Evolutionary conservation across 768 basidiomycete genomes (phyloP).

Genomic region (Amanita pseudoporphyria): DNA sequence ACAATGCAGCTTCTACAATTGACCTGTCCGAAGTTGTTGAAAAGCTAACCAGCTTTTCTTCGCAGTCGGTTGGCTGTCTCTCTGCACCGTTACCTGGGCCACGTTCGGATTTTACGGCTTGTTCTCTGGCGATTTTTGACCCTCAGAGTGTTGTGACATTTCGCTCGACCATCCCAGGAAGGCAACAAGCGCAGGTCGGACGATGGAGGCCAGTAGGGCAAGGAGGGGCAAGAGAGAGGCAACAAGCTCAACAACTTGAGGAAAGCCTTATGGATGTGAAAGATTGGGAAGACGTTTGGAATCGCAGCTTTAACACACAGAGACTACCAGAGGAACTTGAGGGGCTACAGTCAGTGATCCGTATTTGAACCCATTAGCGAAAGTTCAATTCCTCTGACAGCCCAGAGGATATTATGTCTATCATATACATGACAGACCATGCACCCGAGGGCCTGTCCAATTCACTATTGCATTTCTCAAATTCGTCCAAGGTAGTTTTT

Average conservation of each 20-base stretch:
- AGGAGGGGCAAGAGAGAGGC: slow-evolving; percentile 11
- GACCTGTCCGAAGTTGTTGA: slow-evolving; percentile 32
- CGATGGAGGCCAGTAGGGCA: slow-evolving; percentile 57
- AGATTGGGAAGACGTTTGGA: slow-evolving; percentile 46
- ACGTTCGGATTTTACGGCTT: slow-evolving; percentile 26
- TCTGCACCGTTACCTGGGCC: slow-evolving; percentile 36
- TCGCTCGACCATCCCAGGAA: slow-evolving; percentile 54
- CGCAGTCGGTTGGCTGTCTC: slow-evolving; percentile 50
- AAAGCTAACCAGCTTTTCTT: slow-evolving; percentile 28
- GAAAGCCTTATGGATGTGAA: slow-evolving; percentile 8
- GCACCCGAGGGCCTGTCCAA: slow-evolving; percentile 45
- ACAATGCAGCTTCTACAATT: slow-evolving; percentile 24
- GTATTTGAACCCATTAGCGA: neutral
- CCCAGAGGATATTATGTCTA: slow-evolving; percentile 20
- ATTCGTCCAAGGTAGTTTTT: slow-evolving; percentile 34
- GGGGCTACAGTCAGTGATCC: slow-evolving; percentile 24
- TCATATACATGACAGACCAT: slow-evolving; percentile 50
- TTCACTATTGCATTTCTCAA: slow-evolving; percentile 32
- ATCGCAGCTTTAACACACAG: slow-evolving; percentile 15
- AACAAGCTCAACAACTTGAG: neutral
- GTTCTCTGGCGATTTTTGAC: slow-evolving; percentile 51
- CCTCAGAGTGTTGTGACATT: slow-evolving; percentile 35
- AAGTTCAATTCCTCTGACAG: slow-evolving; percentile 10
- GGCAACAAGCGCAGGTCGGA: slow-evolving; percentile 51
- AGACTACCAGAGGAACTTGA: slow-evolving; percentile 30